phyloP scores from a whole-genome alignment of 371 early-diverging fungal genomes.

The Neoconidiobolus thromboides region DNA sequence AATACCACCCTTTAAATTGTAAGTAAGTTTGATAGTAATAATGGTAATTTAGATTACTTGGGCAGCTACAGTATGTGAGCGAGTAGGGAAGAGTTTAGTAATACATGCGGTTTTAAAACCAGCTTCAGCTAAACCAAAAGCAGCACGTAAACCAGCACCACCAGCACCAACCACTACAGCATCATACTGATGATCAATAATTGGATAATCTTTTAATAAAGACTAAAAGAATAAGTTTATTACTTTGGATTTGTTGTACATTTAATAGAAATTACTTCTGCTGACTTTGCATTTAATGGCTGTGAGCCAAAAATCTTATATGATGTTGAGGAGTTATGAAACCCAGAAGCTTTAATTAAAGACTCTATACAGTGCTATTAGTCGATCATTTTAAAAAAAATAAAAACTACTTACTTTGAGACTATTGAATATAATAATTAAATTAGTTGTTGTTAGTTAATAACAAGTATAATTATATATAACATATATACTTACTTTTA shows the following conservation, averaged over 20 bases:
- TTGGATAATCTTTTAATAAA: slow-evolving; percentile 43
- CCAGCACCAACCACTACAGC: slow-evolving; percentile 97
- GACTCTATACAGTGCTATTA: no score
- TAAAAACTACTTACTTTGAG: no score
- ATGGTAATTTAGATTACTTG: slow-evolving; percentile 30
- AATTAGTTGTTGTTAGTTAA: no score
- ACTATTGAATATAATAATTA: no score
- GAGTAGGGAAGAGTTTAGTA: slow-evolving; percentile 94
- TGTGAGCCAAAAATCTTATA: slow-evolving; percentile 46
- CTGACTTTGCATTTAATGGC: slow-evolving; percentile 48
- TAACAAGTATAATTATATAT: no score
- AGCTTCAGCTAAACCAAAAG: slow-evolving; percentile 92
- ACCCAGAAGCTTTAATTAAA: background rate
- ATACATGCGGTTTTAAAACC: slow-evolving; percentile 98
- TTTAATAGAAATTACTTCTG: slow-evolving; percentile 22
- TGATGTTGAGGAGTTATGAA: slow-evolving; percentile 40
- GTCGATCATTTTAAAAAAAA: no score
- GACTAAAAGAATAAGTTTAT: no score
- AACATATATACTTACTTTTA: no score
- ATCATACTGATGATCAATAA: slow-evolving; percentile 94
- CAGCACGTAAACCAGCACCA: slow-evolving; percentile 95
- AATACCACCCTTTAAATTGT: slow-evolving; percentile 65
- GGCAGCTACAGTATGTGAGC: slow-evolving; percentile 96
- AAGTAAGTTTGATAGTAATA: background rate
- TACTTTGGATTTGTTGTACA: no score